Evolutionary conservation across 371 early-diverging fungal genomes (phyloP), one percentile per base, ranked within the genome.

Genomic region (Funneliformis caledonium): DNA sequence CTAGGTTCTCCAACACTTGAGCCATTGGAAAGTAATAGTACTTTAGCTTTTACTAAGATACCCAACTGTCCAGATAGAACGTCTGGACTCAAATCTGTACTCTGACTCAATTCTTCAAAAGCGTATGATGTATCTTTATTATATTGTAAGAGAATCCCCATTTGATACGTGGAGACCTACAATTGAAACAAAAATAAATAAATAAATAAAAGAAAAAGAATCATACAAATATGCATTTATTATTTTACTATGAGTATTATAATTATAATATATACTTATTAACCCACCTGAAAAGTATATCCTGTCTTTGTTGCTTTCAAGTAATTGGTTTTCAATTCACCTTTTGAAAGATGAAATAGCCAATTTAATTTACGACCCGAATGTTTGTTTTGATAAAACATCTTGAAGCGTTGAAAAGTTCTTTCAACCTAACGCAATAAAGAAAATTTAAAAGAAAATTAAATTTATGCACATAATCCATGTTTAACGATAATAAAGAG

Each of bases 331-430:
- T 95, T 94, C 69, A 97, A 84, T 82, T 97, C 97, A 37, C 94
- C 97, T 82, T 94, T 94, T 50, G 94, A 93, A 47, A 94, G 85
- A 84, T 96, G 94, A 90, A 94, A 96, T n/a, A 96, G 88, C 97
- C 97, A 97, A 85, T 93, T 96, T 76, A 97, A 85, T 84, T 95
- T 94, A 68, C 96, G 92, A 4, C 95, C 95, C 31, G 89, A 88
- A 80, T 96, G 93, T 88, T 96, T 93, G 80, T 88, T 89, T 76
- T 93, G 89, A 83, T 97, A 97, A 81, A 94, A 97, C 42, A 88
- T 85, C 80, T 93, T 93, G 90, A 95, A 97, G 42, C 91, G 88
- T 76, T 96, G 94, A 73, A 93, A 93, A 14, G 92, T 91, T 81
- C 89, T 91, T 78, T 93, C 90, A 37, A 95, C 88, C 87, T 91